Base-by-base conservation (phyloP, 306 rosid species). In the Ormosia emarginata region DNA sequence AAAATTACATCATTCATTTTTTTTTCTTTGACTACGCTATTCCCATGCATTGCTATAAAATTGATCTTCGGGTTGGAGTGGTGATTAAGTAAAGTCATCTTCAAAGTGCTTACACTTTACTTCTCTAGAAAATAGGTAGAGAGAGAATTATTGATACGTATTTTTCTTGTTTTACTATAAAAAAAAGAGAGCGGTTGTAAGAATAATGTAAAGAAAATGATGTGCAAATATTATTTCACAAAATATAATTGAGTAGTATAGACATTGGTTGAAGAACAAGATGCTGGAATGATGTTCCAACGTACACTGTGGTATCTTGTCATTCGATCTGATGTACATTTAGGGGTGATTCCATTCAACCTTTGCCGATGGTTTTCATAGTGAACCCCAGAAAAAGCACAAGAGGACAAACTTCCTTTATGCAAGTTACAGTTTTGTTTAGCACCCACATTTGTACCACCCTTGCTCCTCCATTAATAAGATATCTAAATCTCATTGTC, bases 251-350 rank as follows among this genome's bases (percentile, higher is more conserved):
- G 40, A 47, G 39, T 11, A 63, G 10, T 58, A 40, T 17, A 58
- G 70, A 79, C 56, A 78, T 67, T 71, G 56, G 74, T 75, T 82
- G 86, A 68, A 47, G 72, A 76, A 65, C 2, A 29, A n/a, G 73
- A 78, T 70, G 74, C 52, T 40, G 53, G 68, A 50, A 83, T 77
- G 79, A 10, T 69, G 78, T 76, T 46, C 71, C 53, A 13, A 33
- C 4, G 12, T 33, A 49, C 73, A 34, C 13, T 64, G 10, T 43
- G 24, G 24, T 33, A 33, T 32, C 44, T 11, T 15, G 40, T 3
- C 37, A 12, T 40, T 36, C 12, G 24, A 24, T 24, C 24, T 56
- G 53, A 33, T 70, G 71, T 33, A 59, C 30, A 46, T 57, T 57
- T 70, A 6, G 10, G 59, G 43, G 43, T 74, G 76, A 74, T 56